A percentile compares a stretch with the other conserved stretches of the same genome.
Evolutionary conservation across 805 yeast genomes (phyloP).

Genomic region (Cyberlindnera saturnus): DNA sequence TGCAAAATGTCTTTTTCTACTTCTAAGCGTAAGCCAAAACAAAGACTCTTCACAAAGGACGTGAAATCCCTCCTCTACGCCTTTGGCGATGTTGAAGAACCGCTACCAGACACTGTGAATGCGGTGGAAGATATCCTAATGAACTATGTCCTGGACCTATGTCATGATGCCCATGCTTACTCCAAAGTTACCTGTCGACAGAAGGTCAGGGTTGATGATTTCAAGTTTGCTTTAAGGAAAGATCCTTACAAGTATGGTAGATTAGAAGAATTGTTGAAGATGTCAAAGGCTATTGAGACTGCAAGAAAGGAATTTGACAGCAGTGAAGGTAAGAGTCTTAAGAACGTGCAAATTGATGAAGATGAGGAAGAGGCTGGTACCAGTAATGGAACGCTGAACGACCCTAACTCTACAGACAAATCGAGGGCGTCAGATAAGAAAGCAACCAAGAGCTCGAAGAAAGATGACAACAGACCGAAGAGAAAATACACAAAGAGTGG

Average conservation of each 20-base stretch:
- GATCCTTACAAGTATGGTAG: constrained; percentile 67
- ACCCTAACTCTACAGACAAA: constrained; percentile 7
- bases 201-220: constrained; percentile 66
- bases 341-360: constrained; percentile 20
- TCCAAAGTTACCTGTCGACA: constrained; percentile 48
- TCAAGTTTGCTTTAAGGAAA: constrained; percentile 60
- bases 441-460: constrained; percentile 7
- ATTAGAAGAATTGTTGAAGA: constrained; percentile 53
- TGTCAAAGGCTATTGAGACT: constrained; percentile 56
- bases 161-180: constrained; percentile 46
- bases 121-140: constrained; percentile 63
- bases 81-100: constrained; percentile 66
- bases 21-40: constrained; percentile 28
- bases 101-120: constrained; percentile 58
- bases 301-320: constrained; percentile 67
- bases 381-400: constrained; percentile 22
- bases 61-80: constrained; percentile 59
- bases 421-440: constrained; percentile 5
- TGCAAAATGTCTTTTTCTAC: too few relatives aligned
- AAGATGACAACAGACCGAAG: constrained; percentile 20
- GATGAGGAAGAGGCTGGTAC: constrained; percentile 25
- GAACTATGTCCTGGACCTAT: constrained; percentile 54
- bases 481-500: constrained; percentile 26
- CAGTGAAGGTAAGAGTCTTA: constrained; percentile 41
- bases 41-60: constrained; percentile 42